Evolutionary conservation across 2,329 filamentous ascomycete species (phyloP), one percentile per base, ranked within the genome.

Genomic region (Penicillium psychrosexuale): DNA sequence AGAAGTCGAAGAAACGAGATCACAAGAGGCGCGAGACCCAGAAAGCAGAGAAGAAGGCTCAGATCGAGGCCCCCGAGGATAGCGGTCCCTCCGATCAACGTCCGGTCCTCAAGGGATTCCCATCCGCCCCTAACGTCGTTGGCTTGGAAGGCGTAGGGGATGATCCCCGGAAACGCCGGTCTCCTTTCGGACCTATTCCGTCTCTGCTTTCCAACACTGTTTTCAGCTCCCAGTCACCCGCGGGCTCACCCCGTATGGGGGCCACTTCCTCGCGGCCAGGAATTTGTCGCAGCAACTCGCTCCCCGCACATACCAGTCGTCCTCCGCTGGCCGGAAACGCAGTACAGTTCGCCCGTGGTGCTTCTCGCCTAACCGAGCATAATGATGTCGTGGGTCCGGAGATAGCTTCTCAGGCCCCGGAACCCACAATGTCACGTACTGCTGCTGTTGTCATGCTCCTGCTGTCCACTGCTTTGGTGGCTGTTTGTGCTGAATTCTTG

Each of bases 401-500:
- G 22, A 44, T 53, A 4, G 33, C 57, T 9, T 40, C 56, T 8
- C 54, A 61, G 12, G 56, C 63, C 1, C 47, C 57, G 1, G 62
- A 69, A 39, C 61, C 68, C 0, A 61, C 60, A 17, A 82, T 84
- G 80, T 84, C 82, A 13, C 79, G 81, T 43, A 84, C 81, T 24
- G 77, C 81, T 1, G 81, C 82, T 9, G 72, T 84, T 24, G 75
- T 84, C 52, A 77, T 84, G 69, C 71, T 84, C 27, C 66, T 84
- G 19, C 66, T 80, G 51, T 80, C 79, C 4, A 84, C 82, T 2
- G 81, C 69, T 13, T 72, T 84, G 2, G 82, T 84, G 15, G 88
- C 89, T 38, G 72, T 83, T 40, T 84, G 82, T 60, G 82, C 82
- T 46, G 89, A 92, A 69, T 90, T 87, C 74, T 84, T 92, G 73